Evolutionary conservation across 441 rosid species (phyloP), one percentile per base, ranked within the genome.

Genomic region (Daphne laureola): DNA sequence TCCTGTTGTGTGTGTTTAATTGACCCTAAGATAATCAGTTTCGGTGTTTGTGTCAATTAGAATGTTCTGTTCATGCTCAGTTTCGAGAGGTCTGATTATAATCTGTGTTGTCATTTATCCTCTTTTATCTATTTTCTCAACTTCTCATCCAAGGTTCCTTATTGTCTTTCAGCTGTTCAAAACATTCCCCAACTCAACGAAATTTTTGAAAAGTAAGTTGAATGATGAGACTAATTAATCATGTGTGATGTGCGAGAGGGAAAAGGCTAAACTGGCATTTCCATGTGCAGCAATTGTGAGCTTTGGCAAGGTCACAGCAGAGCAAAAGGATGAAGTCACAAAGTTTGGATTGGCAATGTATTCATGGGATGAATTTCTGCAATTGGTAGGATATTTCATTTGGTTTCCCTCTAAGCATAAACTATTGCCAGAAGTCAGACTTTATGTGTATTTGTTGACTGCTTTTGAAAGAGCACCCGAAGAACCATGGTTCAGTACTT

Each of bases 281-380:
- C 67, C 38, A 35, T 63, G 15, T 69, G 78, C 70, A 87, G 97
- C 93, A 73, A 77, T 90, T 67, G 96, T 90, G 70, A 93, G 99
- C 80, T 93, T 93, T 71, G 96, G 96, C 59, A 76, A 67, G 70
- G 69, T 85, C 59, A 69, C 81, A 59, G 49, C 87, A 0, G 83
- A 82, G 61, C 87, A 90, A 43, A 83, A 62, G 65, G 84, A 79
- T 64, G 86, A 76, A 64, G 78, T 78, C 63, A 75, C 76, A 72
- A 82, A 82, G 67, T 61, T 69, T 61, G 90, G 82, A 40, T 58
- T 87, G 69, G 67, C 62, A 25, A 69, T 74, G 43, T 82, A 85
- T 76, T 53, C 90, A 47, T 93, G 99, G 99, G 91, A 85, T 36
- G 95, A 90, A 15, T 90, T 93, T 69, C 66, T 87, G 73, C 66